Conservation (phyloP, 805 yeast species). For the Kodamaea kakaduensis region DNA sequence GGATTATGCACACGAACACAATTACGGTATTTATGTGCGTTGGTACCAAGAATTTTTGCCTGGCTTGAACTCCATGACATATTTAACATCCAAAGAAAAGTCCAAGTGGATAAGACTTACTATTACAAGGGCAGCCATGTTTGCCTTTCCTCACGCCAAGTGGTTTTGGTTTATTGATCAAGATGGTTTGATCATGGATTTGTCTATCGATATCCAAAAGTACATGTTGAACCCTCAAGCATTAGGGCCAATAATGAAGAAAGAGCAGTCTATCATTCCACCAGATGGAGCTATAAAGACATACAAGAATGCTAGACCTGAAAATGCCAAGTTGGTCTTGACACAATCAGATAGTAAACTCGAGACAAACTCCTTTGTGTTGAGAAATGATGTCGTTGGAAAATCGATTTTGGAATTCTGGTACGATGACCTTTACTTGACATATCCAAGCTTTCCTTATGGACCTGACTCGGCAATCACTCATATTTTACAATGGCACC, state of each 20-base stretch:
- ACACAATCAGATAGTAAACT: slow-evolving; percentile 67
- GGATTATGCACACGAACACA: slow-evolving; percentile 78
- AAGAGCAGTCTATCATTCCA: slow-evolving; percentile 70
- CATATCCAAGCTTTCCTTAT: slow-evolving; percentile 56
- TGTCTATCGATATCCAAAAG: slow-evolving; percentile 54
- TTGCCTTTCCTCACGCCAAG: slow-evolving; percentile 86
- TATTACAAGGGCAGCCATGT: slow-evolving; percentile 81
- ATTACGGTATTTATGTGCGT: slow-evolving; percentile 79
- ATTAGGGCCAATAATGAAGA: slow-evolving; percentile 58
- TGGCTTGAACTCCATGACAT: slow-evolving; percentile 40
- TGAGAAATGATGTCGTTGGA: slow-evolving; percentile 62
- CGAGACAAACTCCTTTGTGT: slow-evolving; percentile 67
- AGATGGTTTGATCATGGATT: slow-evolving; percentile 71
- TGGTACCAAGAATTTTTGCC: slow-evolving; percentile 84
- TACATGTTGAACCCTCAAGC: slow-evolving; percentile 59
- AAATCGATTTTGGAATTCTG: slow-evolving; percentile 74
- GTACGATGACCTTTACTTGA: slow-evolving; percentile 67
- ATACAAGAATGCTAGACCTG: slow-evolving; percentile 54
- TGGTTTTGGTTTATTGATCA: slow-evolving; percentile 87
- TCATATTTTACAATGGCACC: slow-evolving; percentile 96
- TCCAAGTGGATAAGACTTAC: slow-evolving; percentile 62
- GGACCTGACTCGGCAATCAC: slow-evolving; percentile 67
- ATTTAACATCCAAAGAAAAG: slow-evolving; percentile 39
- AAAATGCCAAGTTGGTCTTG: slow-evolving; percentile 54
- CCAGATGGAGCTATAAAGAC: slow-evolving; percentile 68